phyloP scores from a whole-genome alignment of 257 asterid genomes.

The Petunia secreta region DNA sequence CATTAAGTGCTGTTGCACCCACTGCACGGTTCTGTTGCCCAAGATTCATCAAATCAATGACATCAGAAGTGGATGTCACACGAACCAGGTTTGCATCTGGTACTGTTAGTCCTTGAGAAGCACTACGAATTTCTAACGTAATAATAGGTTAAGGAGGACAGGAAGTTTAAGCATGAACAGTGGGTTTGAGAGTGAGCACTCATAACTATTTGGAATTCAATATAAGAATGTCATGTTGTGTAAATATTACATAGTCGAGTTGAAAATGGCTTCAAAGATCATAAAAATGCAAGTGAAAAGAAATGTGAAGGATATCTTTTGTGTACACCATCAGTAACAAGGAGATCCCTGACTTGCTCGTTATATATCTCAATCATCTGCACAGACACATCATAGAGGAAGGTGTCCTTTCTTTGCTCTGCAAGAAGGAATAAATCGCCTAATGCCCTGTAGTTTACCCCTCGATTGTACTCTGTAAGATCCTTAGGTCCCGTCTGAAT shows the following conservation, averaged over 20 bases:
- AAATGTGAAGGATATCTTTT: slow-evolving; percentile 83
- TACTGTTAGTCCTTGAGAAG: slow-evolving; percentile 93
- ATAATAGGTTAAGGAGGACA: slow-evolving; percentile 48
- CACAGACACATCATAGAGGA: slow-evolving; percentile 79
- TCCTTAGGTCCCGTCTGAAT: slow-evolving; percentile 87
- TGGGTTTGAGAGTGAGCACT: background rate
- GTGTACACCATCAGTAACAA: slow-evolving; percentile 65
- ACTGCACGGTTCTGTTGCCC: slow-evolving; percentile 91
- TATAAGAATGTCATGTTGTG: slow-evolving; percentile 6
- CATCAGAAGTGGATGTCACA: slow-evolving; percentile 60
- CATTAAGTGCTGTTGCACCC: slow-evolving; percentile 97
- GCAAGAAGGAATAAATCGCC: slow-evolving; percentile 80
- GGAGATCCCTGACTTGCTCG: slow-evolving; percentile 97
- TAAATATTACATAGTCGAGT: background rate
- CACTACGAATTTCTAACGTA: slow-evolving; percentile 91
- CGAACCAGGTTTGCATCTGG: slow-evolving; percentile 67
- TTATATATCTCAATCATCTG: slow-evolving; percentile 98
- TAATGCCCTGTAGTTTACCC: slow-evolving; percentile 95
- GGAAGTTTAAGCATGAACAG: slow-evolving; percentile 11
- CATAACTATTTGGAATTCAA: background rate
- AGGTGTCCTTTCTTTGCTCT: slow-evolving; percentile 81
- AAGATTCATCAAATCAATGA: slow-evolving; percentile 78
- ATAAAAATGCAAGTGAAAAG: background rate
- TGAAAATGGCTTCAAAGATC: slow-evolving; percentile 11
- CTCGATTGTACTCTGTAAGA: slow-evolving; percentile 71